These are phyloP conservation scores for Thielaviopsis populi DNA, from an alignment of 2,329 filamentous ascomycete genomes.

Conservation along the genomic window DNA sequence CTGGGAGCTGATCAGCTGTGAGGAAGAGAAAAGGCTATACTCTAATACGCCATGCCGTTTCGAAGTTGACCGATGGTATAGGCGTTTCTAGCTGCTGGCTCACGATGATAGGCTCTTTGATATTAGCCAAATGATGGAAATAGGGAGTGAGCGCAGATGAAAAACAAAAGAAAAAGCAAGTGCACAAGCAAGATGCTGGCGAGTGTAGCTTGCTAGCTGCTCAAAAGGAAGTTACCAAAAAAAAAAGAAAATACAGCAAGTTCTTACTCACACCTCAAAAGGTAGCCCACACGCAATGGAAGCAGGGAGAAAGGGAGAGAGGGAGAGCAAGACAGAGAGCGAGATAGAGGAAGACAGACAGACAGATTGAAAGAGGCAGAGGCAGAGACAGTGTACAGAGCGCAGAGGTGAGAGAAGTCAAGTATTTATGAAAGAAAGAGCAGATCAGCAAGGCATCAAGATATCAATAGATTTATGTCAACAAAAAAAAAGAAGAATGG, in stretches of 20 bases:
- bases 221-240: background rate
- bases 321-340: background rate
- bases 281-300: background rate
- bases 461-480: conserved; percentile 4
- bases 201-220: background rate
- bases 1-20: background rate
- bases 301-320: background rate
- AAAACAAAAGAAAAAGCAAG: background rate
- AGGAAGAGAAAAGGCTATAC: background rate
- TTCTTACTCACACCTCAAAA: background rate
- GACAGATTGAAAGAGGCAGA: too few relatives aligned
- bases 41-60: conserved; percentile 1
- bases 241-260: background rate
- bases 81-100: background rate
- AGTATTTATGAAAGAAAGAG: background rate
- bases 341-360: background rate
- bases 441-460: conserved; percentile 1
- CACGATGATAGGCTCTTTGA: background rate
- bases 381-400: background rate
- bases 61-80: background rate
- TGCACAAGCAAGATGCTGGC: background rate
- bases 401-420: background rate
- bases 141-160: background rate
- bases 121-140: background rate
- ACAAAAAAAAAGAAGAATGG: background rate